phyloP scores from a whole-genome alignment of 2,329 filamentous ascomycete species.

The Cryphonectria nitschkei region DNA sequence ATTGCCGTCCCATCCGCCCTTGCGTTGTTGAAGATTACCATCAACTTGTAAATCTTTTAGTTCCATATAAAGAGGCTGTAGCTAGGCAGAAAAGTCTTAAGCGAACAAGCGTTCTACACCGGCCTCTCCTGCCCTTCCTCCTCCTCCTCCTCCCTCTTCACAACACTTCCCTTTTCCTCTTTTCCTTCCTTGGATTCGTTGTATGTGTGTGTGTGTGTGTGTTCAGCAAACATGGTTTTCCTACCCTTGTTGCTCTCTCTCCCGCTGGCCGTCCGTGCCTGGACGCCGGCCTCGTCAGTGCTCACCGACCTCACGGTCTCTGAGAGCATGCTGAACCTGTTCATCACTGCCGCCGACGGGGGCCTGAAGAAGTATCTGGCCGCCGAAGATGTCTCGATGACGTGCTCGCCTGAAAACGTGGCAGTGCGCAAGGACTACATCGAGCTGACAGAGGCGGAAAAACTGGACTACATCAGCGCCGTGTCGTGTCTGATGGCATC shows the following conservation, averaged over 20 bases:
- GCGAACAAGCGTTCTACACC: not conserved
- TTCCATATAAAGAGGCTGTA: not conserved
- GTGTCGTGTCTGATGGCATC: constrained; percentile 11
- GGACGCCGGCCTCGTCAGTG: constrained; percentile 13
- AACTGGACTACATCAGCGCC: constrained; percentile 4
- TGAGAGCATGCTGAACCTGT: constrained; percentile 13
- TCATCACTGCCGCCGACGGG: constrained; percentile 1
- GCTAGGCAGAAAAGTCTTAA: not conserved
- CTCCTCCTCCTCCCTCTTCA: not conserved
- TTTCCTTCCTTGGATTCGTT: not conserved
- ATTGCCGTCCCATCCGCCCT: not conserved
- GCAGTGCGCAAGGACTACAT: constrained; percentile 9
- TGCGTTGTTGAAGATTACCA: not conserved
- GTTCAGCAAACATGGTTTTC: constrained; percentile 1
- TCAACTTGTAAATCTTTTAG: not conserved
- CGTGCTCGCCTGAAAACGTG: not conserved
- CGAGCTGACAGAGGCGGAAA: not conserved
- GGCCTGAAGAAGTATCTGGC: constrained; percentile 5
- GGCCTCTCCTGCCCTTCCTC: not conserved
- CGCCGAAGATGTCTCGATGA: not conserved
- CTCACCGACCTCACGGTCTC: constrained; percentile 11
- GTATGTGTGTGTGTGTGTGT: too few relatives aligned
- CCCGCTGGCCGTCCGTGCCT: constrained; percentile 13
- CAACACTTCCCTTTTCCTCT: not conserved
- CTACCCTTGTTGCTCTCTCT: constrained; percentile 1